Percentiles rank a stretch among this genome's conserved stretches.
Evolutionary conservation across 345 rosid genomes (phyloP).

Genomic region (Gynandropsis gynandra): DNA sequence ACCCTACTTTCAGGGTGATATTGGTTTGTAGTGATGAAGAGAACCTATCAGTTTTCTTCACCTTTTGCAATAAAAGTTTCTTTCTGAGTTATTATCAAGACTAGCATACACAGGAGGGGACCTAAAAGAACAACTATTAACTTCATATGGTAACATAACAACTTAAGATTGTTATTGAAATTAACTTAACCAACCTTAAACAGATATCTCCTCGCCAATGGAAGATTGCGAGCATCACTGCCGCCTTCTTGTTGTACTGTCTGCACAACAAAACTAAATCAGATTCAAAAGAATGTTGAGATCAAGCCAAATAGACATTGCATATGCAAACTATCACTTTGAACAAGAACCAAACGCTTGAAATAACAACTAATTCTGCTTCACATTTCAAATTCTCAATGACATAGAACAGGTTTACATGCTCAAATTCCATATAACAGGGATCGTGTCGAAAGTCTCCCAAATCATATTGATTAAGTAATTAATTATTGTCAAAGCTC

Average conservation of each 20-base stretch:
- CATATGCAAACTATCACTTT: no score
- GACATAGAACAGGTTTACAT: not conserved
- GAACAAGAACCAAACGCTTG: constrained; percentile 1
- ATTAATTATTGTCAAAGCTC: not conserved
- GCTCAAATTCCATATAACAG: not conserved
- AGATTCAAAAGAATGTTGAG: no score
- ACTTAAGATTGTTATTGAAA: no score
- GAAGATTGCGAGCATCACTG: no score
- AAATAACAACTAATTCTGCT: constrained; percentile 1
- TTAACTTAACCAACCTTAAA: no score
- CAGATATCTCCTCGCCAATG: no score
- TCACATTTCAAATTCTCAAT: not conserved
- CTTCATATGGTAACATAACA: constrained; percentile 6
- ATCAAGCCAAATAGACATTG: no score
- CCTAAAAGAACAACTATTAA: constrained; percentile 2
- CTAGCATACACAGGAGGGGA: not conserved
- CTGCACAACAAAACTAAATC: no score
- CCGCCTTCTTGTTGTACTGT: no score
- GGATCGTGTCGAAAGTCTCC: no score
- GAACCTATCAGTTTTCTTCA: constrained; percentile 34
- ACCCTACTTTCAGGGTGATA: constrained; percentile 14
- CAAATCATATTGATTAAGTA: no score
- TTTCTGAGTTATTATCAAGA: constrained; percentile 12
- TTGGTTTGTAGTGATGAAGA: constrained; percentile 39
- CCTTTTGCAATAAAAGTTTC: constrained; percentile 31